Evolutionary conservation across 306 rosid genomes (phyloP).

Genomic region (Sicyos edulis): DNA sequence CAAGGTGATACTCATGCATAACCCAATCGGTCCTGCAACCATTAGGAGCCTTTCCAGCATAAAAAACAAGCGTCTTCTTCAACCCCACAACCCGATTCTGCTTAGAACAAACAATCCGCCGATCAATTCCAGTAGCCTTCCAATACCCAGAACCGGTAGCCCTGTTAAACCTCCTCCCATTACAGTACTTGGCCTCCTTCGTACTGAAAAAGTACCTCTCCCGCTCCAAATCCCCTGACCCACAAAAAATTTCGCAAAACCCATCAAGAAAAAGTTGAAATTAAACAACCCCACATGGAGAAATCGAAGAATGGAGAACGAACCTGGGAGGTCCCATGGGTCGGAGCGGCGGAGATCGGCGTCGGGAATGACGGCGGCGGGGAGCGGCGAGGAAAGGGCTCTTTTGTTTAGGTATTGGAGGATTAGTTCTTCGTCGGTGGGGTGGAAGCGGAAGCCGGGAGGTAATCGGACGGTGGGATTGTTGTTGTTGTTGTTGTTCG

Average conservation of each 20-base stretch:
- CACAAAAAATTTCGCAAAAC: not conserved
- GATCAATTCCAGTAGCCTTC: too few relatives aligned
- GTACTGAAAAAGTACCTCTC: constrained; percentile 76
- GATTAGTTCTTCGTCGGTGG: constrained; percentile 81
- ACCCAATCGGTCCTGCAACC: too few relatives aligned
- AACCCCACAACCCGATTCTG: constrained; percentile 5
- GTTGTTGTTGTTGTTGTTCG: not conserved
- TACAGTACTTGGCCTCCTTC: too few relatives aligned
- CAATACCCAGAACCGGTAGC: constrained; percentile 64
- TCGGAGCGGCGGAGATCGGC: constrained; percentile 53
- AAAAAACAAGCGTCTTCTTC: constrained; percentile 16
- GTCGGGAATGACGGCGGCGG: constrained; percentile 57
- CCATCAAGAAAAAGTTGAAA: not conserved
- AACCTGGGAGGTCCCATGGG: constrained; percentile 85
- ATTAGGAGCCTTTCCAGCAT: constrained; percentile 8
- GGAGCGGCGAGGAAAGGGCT: constrained; percentile 56
- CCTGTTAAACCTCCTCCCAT: constrained; percentile 65
- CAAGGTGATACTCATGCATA: constrained; percentile 22
- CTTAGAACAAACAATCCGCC: not conserved
- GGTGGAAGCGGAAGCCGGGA: constrained; percentile 79
- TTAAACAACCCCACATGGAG: too few relatives aligned
- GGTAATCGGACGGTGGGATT: constrained; percentile 36
- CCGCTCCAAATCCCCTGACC: constrained; percentile 34
- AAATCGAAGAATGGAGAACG: not conserved
- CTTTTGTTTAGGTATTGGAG: constrained; percentile 60